phyloP scores from a whole-genome alignment of 164 flowering plant genomes.

The Liquidambar formosana region DNA sequence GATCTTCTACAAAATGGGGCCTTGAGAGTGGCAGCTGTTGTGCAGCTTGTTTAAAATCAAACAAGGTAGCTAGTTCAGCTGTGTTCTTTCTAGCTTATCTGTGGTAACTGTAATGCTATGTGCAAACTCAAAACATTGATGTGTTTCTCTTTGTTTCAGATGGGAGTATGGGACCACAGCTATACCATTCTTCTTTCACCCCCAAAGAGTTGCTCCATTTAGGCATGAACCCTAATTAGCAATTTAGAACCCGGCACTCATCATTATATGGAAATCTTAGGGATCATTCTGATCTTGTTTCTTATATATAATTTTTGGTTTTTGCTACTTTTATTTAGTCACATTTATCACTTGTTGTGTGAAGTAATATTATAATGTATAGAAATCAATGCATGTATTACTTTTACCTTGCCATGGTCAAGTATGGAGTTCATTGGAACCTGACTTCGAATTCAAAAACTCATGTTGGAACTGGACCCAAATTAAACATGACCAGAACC shows the following conservation, averaged over 20 bases:
- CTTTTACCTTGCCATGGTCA: not conserved
- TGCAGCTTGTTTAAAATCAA: constrained; percentile 70
- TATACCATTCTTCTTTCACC: not conserved
- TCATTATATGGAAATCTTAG: too few species aligned
- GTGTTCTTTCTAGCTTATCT: not conserved
- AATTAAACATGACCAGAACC: too few species aligned
- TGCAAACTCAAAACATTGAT: not conserved
- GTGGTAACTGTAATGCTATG: not conserved
- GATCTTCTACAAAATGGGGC: constrained; percentile 91
- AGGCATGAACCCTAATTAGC: not conserved
- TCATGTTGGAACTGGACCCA: too few species aligned
- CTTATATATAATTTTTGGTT: too few species aligned
- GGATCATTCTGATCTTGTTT: too few species aligned
- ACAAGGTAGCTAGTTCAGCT: not conserved
- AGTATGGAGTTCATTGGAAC: too few species aligned
- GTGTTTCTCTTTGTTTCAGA: constrained; percentile 1
- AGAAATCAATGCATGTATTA: not conserved
- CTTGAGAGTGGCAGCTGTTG: constrained; percentile 80
- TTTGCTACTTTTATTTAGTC: not conserved
- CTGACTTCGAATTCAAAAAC: not conserved
- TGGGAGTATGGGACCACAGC: not conserved
- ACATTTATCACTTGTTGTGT: not conserved
- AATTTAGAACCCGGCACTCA: not conserved
- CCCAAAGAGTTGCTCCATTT: not conserved
- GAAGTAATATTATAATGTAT: not conserved